Evolutionary conservation across 352 stramenopile species (phyloP).

Genomic region (Plasmopara halstedii): DNA sequence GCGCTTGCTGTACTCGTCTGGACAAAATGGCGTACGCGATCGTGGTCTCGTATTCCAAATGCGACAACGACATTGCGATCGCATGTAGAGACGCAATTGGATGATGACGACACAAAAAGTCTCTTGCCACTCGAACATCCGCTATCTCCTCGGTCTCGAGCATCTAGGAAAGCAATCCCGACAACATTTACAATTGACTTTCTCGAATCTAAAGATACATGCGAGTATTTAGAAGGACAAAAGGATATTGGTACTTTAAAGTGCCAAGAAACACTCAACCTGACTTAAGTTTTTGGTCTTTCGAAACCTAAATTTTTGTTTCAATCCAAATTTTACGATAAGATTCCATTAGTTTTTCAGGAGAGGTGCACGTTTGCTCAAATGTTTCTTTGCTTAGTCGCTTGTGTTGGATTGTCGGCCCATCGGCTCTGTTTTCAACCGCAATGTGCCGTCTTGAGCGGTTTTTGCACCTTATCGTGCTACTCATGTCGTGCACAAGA

Average conservation of each 20-base stretch:
- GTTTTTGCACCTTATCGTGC: too few species aligned
- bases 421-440: too few species aligned
- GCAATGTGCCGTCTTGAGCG: too few species aligned
- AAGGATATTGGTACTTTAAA: conserved; percentile 3
- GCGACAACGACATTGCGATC: conserved; percentile 20
- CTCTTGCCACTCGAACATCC: conserved; percentile 9
- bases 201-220: conserved; percentile 29
- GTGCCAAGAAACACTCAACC: not conserved
- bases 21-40: conserved; percentile 41
- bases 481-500: too few species aligned
- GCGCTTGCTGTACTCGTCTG: conserved; percentile 39
- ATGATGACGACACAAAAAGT: conserved; percentile 12
- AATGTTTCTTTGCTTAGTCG: too few species aligned
- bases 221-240: conserved; percentile 15
- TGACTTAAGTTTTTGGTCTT: too few species aligned
- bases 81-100: conserved; percentile 12
- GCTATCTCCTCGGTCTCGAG: conserved; percentile 25
- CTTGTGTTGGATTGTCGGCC: too few species aligned
- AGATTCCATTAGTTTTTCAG: too few species aligned
- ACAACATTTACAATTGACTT: conserved; percentile 45
- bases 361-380: too few species aligned
- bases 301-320: too few species aligned
- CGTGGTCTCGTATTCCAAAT: conserved; percentile 48
- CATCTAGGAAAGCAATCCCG: conserved; percentile 15
- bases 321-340: too few species aligned